phyloP scores from a whole-genome alignment of 768 basidiomycete species.

The Russula earlei region DNA sequence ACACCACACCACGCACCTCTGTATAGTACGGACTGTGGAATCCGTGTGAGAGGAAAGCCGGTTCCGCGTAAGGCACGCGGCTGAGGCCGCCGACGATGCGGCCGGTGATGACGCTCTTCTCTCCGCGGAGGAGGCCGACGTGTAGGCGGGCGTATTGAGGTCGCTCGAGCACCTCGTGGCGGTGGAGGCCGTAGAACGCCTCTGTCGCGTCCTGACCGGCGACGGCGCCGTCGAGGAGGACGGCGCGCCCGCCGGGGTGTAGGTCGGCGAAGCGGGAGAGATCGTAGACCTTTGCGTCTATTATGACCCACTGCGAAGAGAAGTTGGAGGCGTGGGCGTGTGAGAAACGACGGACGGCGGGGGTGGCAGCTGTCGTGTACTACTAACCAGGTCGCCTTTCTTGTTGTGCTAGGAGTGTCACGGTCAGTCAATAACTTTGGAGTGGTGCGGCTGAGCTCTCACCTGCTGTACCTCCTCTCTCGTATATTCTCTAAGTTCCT shows the following conservation, averaged over 20 bases:
- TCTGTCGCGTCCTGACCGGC: constrained; percentile 81
- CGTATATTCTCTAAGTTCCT: constrained; percentile 31
- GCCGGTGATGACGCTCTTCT: constrained; percentile 44
- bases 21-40: constrained; percentile 73
- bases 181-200: constrained; percentile 78
- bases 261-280: constrained; percentile 71
- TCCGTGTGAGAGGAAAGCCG: constrained; percentile 64
- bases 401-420: constrained; percentile 64
- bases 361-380: constrained; percentile 19
- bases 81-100: constrained; percentile 51
- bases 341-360: background rate
- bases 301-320: constrained; percentile 57
- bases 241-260: constrained; percentile 79
- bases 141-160: constrained; percentile 64
- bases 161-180: constrained; percentile 66
- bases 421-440: background rate
- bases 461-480: constrained; percentile 66
- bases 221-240: constrained; percentile 39
- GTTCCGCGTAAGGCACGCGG: constrained; percentile 75
- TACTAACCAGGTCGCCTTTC: constrained; percentile 66
- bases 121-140: constrained; percentile 57
- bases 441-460: background rate
- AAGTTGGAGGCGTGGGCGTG: background rate
- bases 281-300: constrained; percentile 77
- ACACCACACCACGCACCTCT: constrained; percentile 37